phyloP scores from a whole-genome alignment of 2,329 filamentous ascomycete genomes.

The Daldinia sp. region DNA sequence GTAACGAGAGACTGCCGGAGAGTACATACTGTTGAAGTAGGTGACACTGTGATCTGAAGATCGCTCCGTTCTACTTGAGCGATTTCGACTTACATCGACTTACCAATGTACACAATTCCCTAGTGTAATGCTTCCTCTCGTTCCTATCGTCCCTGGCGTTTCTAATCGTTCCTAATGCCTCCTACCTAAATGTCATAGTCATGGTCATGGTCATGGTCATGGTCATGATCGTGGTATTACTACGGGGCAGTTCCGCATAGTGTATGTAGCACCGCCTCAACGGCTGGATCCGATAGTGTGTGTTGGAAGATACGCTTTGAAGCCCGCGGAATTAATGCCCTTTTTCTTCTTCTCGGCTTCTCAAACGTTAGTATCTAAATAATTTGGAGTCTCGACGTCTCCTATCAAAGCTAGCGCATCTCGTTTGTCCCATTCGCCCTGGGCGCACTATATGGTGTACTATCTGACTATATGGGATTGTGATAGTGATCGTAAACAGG shows the following conservation, averaged over 20 bases:
- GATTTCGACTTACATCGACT: slow-evolving; percentile 22
- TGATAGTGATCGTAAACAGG: slow-evolving; percentile 30
- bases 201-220: too few relatives aligned
- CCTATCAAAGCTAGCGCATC: slow-evolving; percentile 7
- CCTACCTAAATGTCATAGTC: background rate
- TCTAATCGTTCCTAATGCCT: background rate
- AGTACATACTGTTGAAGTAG: slow-evolving; percentile 16
- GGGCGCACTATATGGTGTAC: slow-evolving; percentile 1
- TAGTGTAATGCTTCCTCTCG: background rate
- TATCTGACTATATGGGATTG: too few relatives aligned
- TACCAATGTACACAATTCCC: background rate
- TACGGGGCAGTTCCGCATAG: slow-evolving; percentile 25
- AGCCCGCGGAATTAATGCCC: slow-evolving; percentile 4
- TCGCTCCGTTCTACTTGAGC: slow-evolving; percentile 20
- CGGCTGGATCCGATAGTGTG: slow-evolving; percentile 16
- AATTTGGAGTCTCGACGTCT: slow-evolving; percentile 10
- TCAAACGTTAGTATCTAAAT: background rate
- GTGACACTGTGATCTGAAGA: slow-evolving; percentile 37
- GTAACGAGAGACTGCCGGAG: slow-evolving; percentile 20
- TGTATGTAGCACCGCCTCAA: slow-evolving; percentile 28
- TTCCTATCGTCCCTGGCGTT: background rate
- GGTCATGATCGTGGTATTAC: too few relatives aligned
- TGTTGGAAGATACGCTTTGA: background rate
- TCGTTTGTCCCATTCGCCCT: slow-evolving; percentile 33
- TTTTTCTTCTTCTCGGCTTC: background rate